These are phyloP conservation scores for Glycine latifolia DNA, from an alignment of 306 rosid species.

Conservation along the genomic window DNA sequence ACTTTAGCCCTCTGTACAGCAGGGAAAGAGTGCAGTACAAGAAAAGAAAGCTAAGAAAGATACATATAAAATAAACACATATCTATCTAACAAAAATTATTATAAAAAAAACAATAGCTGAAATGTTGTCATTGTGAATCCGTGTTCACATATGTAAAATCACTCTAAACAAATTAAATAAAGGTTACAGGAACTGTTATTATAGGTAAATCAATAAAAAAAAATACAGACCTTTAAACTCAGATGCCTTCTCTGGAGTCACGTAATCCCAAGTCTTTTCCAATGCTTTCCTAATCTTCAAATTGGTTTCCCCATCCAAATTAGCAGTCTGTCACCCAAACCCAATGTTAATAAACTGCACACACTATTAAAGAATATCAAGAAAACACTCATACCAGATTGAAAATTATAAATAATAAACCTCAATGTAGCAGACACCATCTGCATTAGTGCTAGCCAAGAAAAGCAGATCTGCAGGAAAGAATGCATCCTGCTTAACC, in stretches of 20 bases:
- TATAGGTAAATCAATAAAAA: conserved; percentile 32
- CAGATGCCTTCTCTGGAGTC: conserved; percentile 81
- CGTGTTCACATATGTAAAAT: conserved; percentile 17
- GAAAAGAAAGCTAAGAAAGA: too few relatives aligned
- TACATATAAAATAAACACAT: too few relatives aligned
- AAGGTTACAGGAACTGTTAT: not conserved
- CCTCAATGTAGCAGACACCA: conserved; percentile 98
- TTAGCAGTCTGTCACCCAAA: conserved; percentile 81
- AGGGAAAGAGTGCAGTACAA: too few relatives aligned
- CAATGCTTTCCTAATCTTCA: conserved; percentile 88
- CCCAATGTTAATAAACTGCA: conserved; percentile 27
- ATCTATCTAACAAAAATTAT: not conserved
- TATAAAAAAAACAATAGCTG: not conserved
- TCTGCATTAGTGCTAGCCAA: conserved; percentile 91
- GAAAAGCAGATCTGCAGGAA: conserved; percentile 94
- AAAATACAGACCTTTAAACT: conserved; percentile 75
- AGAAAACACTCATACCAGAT: conserved; percentile 2
- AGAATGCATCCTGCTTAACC: conserved; percentile 86
- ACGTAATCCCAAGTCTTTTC: conserved; percentile 97
- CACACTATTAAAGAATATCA: conserved; percentile 22
- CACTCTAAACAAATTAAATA: conserved; percentile 1
- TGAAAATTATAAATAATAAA: conserved; percentile 41
- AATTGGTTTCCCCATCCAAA: conserved; percentile 97
- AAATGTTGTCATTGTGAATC: conserved; percentile 32
- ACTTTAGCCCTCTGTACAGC: too few relatives aligned